Conservation (phyloP, 495 filamentous ascomycete species). For the Hamigera avellanea region DNA sequence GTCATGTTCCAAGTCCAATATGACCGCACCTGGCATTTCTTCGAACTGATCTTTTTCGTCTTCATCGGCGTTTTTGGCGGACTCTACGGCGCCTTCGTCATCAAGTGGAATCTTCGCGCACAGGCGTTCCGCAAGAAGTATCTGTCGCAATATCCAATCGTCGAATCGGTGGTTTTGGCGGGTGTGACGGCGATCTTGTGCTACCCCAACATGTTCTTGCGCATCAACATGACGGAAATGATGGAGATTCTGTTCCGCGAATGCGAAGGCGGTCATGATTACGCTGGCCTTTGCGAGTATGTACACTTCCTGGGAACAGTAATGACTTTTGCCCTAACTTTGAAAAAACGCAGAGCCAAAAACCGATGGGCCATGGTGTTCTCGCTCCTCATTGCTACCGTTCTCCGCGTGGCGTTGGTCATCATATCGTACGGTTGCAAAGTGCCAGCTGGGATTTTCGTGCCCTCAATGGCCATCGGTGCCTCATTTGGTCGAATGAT, state of each 20-base stretch:
- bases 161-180: constrained; percentile 81
- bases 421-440: constrained; percentile 98
- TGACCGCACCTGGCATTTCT: constrained; percentile 95
- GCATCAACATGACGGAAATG: constrained; percentile 98
- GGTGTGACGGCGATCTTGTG: constrained; percentile 78
- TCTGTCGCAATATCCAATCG: constrained; percentile 67
- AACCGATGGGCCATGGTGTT: constrained; percentile 71
- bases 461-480: constrained; percentile 95
- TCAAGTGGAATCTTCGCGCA: constrained; percentile 91
- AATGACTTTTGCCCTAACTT: too few relatives aligned
- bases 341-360: constrained; percentile 28
- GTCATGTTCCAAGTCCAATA: constrained; percentile 99
- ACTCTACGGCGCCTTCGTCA: constrained; percentile 92
- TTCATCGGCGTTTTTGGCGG: constrained; percentile 89
- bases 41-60: constrained; percentile 88
- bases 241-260: constrained; percentile 97
- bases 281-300: constrained; percentile 81
- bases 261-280: constrained; percentile 88
- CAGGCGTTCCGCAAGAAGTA: constrained; percentile 95
- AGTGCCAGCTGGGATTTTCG: constrained; percentile 93
- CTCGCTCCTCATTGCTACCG: constrained; percentile 68
- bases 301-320: constrained; percentile 7
- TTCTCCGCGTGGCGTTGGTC: constrained; percentile 72
- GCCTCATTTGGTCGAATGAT: constrained; percentile 88
- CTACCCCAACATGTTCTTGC: constrained; percentile 90